Base-by-base conservation (phyloP, 1,284 basidiomycete species). In the Coniferiporia weirii region DNA sequence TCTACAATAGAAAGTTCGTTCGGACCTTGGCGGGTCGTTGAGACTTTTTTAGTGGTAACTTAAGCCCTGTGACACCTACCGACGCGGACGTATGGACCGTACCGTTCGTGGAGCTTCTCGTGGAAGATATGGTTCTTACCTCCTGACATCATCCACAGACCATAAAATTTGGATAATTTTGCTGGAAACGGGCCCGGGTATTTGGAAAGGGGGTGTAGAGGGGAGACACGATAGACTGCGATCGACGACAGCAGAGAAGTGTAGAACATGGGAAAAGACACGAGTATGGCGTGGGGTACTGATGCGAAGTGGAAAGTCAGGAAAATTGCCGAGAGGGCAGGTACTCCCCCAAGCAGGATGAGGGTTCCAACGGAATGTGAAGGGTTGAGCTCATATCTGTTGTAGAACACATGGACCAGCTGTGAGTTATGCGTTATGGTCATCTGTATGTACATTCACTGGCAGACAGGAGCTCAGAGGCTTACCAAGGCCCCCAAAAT, bases 1-100 rank as follows among this genome's bases (percentile, higher is more conserved):
- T 69, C 65, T 34, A 64, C 62, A 47, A 73, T 66, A 0, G 72
- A 73, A 10, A 74, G 62, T 47, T 72, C 71, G 54, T 74, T 74
- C 12, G 72, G 72, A 19, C 60, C 60, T 58, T 48, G 22, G 13
- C 4, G 44, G 9, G 4, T 17, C 8, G 34, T 50, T 20, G 51
- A 4, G 17, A 13, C 8, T 12, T 19, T 2, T 27, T 3, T 27
- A 13, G 2, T 45, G 2, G 13, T 32, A 9, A 45, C 53, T 36
- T 34, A 32, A 17, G 27, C 27, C 27, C 43, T 38, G 38, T 55
- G 44, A 35, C 17, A 35, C 62, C 13, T 35, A 65, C 66, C 64
- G 17, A 64, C 60, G 12, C 66, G 61, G 13, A 67, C 66, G 19
- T 51, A 52, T 54, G 62, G 8, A 15, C 54, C 66, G 61, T 40